Evolutionary conservation across 2,329 filamentous ascomycete genomes (phyloP).

Genomic region (Thielaviopsis populi): DNA sequence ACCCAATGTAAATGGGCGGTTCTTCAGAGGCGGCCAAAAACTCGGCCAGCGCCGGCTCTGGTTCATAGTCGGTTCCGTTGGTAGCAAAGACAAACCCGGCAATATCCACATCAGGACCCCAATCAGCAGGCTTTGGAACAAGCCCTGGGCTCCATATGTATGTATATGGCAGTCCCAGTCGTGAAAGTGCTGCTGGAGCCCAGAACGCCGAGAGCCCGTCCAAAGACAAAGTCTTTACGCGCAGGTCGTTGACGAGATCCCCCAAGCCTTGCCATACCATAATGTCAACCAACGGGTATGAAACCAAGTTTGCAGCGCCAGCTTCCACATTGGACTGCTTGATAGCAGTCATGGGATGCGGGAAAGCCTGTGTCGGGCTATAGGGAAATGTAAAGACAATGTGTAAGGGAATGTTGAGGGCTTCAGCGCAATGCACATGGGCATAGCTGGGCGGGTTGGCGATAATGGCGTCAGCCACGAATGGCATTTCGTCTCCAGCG

Average conservation of each 20-base stretch:
- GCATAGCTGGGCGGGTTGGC: conserved; percentile 69
- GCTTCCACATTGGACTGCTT: conserved; percentile 56
- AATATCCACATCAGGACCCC: conserved; percentile 55
- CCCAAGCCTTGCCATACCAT: conserved; percentile 85
- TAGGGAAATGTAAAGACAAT: conserved; percentile 86
- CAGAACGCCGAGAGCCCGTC: conserved; percentile 63
- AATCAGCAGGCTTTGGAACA: conserved; percentile 52
- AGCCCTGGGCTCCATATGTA: conserved; percentile 57
- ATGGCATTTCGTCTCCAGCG: conserved; percentile 28
- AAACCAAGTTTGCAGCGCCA: conserved; percentile 65
- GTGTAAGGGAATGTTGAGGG: conserved; percentile 60
- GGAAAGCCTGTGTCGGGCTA: conserved; percentile 58
- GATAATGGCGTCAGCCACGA: conserved; percentile 67
- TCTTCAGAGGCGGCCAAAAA: conserved; percentile 41
- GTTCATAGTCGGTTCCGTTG: conserved; percentile 44
- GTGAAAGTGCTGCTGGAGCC: conserved; percentile 59
- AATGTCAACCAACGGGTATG: conserved; percentile 66
- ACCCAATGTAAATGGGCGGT: conserved; percentile 57
- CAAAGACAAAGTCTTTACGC: conserved; percentile 51
- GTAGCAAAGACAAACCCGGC: conserved; percentile 69
- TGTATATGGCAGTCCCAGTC: conserved; percentile 59
- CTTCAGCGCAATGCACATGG: conserved; percentile 66
- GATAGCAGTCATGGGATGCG: conserved; percentile 64
- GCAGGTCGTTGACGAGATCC: conserved; percentile 61
- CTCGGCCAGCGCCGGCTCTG: conserved; percentile 37